phyloP scores from a whole-genome alignment of 306 rosid species.

The Adenanthera pavonina region DNA sequence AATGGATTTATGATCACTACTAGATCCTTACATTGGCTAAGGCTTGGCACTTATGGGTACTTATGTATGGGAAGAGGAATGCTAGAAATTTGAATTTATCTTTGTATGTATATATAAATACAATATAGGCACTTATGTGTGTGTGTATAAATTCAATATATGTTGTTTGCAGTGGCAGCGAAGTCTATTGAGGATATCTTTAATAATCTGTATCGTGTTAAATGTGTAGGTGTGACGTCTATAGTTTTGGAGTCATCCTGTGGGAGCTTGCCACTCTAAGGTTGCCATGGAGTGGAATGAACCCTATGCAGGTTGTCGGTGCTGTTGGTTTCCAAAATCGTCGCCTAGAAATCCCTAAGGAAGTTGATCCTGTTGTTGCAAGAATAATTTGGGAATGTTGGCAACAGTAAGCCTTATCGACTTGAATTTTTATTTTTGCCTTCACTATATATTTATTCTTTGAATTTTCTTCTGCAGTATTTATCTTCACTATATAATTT shows the following conservation, averaged over 20 bases:
- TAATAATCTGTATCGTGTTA: background rate
- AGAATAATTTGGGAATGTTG: constrained; percentile 75
- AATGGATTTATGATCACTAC: background rate
- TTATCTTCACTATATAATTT: too few species aligned
- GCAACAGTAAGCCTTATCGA: constrained; percentile 65
- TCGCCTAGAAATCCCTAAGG: constrained; percentile 74
- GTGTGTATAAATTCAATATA: background rate
- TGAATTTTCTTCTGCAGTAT: background rate
- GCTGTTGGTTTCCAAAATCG: constrained; percentile 82
- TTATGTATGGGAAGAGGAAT: constrained; percentile 20
- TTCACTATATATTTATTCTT: background rate
- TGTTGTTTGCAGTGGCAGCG: background rate
- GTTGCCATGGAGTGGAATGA: constrained; percentile 82
- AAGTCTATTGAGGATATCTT: background rate
- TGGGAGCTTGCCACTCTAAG: constrained; percentile 81
- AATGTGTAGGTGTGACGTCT: constrained; percentile 68
- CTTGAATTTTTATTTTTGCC: background rate
- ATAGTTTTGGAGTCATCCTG: constrained; percentile 78
- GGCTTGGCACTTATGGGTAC: background rate
- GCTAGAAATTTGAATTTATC: background rate
- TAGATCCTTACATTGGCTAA: background rate
- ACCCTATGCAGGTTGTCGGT: constrained; percentile 86
- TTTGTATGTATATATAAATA: background rate
- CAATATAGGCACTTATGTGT: too few species aligned
- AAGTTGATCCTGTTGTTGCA: constrained; percentile 67